These are phyloP conservation scores for Colletotrichum salicis DNA, from an alignment of 2,329 filamentous ascomycete species.

Conservation along the genomic window DNA sequence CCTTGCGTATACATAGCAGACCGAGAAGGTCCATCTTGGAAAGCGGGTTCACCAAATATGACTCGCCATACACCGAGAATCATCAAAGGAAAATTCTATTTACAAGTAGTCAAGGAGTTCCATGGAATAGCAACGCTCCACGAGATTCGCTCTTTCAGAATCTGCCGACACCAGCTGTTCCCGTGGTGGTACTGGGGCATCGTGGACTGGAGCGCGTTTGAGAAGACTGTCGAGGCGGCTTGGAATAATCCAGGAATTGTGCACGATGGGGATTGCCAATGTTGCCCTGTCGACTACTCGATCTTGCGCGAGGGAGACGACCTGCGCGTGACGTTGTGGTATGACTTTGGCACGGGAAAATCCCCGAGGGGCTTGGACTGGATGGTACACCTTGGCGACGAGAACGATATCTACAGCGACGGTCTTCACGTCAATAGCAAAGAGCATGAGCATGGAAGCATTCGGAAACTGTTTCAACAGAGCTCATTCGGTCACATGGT, in stretches of 20 bases:
- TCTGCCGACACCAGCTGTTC: background rate
- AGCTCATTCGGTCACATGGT: background rate
- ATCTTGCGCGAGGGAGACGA: background rate
- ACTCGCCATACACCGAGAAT: background rate
- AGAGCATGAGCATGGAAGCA: background rate
- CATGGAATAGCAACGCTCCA: background rate
- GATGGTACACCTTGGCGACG: background rate
- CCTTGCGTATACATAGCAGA: background rate
- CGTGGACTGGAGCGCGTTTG: background rate
- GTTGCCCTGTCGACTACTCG: background rate
- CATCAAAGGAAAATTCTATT: background rate
- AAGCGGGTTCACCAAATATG: background rate
- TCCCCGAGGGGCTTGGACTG: background rate
- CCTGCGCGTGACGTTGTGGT: background rate
- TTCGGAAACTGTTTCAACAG: background rate
- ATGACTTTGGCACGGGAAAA: background rate
- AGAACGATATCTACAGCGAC: background rate
- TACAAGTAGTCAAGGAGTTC: background rate
- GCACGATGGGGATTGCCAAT: background rate
- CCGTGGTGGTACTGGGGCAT: background rate
- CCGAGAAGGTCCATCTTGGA: background rate
- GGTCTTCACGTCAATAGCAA: background rate
- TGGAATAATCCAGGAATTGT: background rate
- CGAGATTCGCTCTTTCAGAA: background rate
- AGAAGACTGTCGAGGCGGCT: background rate